Conservation (phyloP, 1,284 basidiomycete genomes). For the Ustilago shanxiensis region DNA sequence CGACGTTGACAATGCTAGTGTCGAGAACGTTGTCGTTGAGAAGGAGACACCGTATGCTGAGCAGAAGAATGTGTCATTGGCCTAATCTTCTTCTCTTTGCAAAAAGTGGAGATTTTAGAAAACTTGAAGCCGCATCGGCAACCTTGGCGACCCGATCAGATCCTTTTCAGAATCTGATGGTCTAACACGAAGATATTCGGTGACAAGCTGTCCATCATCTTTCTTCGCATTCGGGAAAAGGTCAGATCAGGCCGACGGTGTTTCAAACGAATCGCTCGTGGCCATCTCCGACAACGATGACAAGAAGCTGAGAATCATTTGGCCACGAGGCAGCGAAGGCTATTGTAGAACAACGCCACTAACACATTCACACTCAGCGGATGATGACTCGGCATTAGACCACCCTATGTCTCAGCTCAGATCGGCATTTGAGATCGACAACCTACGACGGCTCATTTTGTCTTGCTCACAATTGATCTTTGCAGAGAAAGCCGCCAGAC, state of each 20-base stretch:
- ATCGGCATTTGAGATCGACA: slow-evolving; percentile 9
- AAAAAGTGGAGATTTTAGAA: slow-evolving; percentile 14
- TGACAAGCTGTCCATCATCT: no score
- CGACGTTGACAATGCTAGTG: not conserved
- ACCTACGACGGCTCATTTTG: not conserved
- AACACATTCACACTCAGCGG: not conserved
- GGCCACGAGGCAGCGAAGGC: not conserved
- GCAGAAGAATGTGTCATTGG: slow-evolving; percentile 12
- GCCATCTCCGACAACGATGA: not conserved
- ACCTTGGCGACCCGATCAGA: not conserved
- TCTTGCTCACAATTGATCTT: no score
- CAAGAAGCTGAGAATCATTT: not conserved
- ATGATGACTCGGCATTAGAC: not conserved
- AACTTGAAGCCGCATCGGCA: slow-evolving; percentile 6
- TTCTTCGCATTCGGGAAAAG: no score
- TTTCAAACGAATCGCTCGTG: not conserved
- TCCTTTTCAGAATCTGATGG: not conserved
- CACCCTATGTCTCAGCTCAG: not conserved
- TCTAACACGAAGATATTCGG: not conserved
- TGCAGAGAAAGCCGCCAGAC: no score
- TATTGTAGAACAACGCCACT: no score
- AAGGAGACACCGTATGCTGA: not conserved
- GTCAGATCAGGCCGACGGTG: no score
- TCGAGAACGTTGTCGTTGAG: not conserved
- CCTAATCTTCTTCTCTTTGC: not conserved